A percentile compares a stretch with the other conserved stretches of the same genome.
These are phyloP conservation scores for Oryza australiensis DNA, from an alignment of 176 grass and related monocot species.

Conservation along the genomic window DNA sequence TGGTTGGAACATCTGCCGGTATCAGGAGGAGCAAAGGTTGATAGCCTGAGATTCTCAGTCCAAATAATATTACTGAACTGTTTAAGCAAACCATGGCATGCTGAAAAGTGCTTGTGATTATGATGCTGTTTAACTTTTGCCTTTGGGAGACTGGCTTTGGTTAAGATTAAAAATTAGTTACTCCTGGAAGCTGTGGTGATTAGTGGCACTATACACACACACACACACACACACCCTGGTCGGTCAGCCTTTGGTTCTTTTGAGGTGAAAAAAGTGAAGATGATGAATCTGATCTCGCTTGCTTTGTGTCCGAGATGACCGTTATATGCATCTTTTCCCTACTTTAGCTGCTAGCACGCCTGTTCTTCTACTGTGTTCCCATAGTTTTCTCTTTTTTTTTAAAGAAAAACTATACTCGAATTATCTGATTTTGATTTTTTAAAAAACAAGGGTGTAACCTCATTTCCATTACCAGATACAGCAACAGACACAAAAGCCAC, in stretches of 20 bases:
- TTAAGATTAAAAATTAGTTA: neutral
- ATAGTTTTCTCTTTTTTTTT: neutral
- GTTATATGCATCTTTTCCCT: constrained; percentile 30
- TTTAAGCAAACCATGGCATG: neutral
- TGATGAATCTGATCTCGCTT: constrained; percentile 10
- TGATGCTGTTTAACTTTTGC: constrained; percentile 22
- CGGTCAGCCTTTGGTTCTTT: constrained; percentile 52
- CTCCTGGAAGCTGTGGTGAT: constrained; percentile 5
- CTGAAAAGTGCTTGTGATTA: constrained; percentile 17
- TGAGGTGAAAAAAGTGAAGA: constrained; percentile 24
- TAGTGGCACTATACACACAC: neutral
- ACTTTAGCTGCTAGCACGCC: neutral
- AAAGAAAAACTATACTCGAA: neutral
- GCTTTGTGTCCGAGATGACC: constrained; percentile 27
- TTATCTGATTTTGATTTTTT: neutral
- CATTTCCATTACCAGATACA: no score
- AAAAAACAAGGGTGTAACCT: no score
- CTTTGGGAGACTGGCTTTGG: constrained; percentile 21
- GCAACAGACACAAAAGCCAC: no score
- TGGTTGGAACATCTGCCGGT: constrained; percentile 42
- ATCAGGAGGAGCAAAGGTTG: neutral
- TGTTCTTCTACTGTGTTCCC: neutral
- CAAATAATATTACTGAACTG: neutral
- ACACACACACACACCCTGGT: no score
- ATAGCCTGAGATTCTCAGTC: constrained; percentile 1